A percentile compares a stretch with the other conserved stretches of the same genome.
phyloP scores from a whole-genome alignment of 352 stramenopile species.

The Phytophthora colocasiae region DNA sequence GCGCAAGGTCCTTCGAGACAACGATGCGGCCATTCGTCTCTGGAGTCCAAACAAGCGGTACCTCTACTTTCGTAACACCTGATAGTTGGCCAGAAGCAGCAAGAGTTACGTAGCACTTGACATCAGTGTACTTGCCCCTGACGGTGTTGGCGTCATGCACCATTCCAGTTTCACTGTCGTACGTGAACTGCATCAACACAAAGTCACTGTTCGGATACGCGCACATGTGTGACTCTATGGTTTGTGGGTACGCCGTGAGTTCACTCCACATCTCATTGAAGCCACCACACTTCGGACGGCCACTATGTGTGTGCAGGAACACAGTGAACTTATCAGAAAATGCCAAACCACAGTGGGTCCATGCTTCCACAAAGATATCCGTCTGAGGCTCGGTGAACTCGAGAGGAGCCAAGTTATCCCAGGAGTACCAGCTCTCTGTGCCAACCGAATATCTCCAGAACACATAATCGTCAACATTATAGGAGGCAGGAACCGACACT shows the following conservation, averaged over 20 bases:
- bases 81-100: constrained; percentile 2
- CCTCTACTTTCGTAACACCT: background rate
- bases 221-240: constrained; percentile 16
- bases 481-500: background rate
- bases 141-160: constrained; percentile 16
- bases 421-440: constrained; percentile 16
- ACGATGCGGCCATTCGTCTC: background rate
- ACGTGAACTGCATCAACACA: constrained; percentile 25
- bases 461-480: constrained; percentile 19
- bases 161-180: constrained; percentile 11
- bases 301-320: constrained; percentile 46
- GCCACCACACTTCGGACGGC: constrained; percentile 5
- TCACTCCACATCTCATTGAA: constrained; percentile 33
- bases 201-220: constrained; percentile 34
- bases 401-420: constrained; percentile 6
- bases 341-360: constrained; percentile 56
- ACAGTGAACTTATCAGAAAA: constrained; percentile 36
- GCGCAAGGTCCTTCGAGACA: constrained; percentile 19
- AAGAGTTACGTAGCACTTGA: constrained; percentile 34
- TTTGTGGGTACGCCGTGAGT: constrained; percentile 1
- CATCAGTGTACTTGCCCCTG: constrained; percentile 30
- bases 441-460: constrained; percentile 64
- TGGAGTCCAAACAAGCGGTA: constrained; percentile 1
- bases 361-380: constrained; percentile 56
- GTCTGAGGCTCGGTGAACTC: constrained; percentile 38